Conservation (phyloP, 352 stramenopile genomes). For the Aphanomyces cochlioides region DNA sequence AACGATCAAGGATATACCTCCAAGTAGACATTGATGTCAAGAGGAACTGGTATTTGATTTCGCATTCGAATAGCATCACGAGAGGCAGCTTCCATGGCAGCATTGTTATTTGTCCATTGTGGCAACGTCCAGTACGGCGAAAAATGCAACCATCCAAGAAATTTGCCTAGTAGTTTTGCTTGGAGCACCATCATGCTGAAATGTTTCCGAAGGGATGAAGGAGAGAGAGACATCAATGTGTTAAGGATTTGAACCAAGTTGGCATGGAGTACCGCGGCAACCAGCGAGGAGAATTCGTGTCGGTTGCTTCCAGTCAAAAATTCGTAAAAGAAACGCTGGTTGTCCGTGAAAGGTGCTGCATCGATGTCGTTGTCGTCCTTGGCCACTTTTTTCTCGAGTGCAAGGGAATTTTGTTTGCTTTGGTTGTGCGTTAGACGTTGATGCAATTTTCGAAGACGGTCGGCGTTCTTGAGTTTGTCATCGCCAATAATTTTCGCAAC, state of each 20-base stretch:
- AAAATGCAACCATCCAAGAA: conserved; percentile 61
- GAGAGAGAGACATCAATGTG: conserved; percentile 4
- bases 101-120: conserved; percentile 41
- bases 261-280: conserved; percentile 50
- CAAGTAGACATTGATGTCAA: conserved; percentile 49
- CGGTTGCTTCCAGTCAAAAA: conserved; percentile 63
- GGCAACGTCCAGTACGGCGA: conserved; percentile 49
- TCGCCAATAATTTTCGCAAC: conserved; percentile 66
- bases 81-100: conserved; percentile 47
- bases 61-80: conserved; percentile 50
- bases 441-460: conserved; percentile 64
- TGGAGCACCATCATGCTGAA: conserved; percentile 59
- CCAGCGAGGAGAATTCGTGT: conserved; percentile 57
- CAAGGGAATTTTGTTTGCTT: not conserved
- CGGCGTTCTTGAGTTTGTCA: conserved; percentile 57
- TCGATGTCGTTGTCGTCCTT: not conserved
- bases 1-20: conserved; percentile 28
- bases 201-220: conserved; percentile 45
- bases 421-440: conserved; percentile 44
- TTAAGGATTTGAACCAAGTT: conserved; percentile 43
- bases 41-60: conserved; percentile 35
- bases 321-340: conserved; percentile 74
- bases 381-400: not conserved
- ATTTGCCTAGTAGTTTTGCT: conserved; percentile 64
- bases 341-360: conserved; percentile 50